Evolutionary conservation across 345 rosid genomes (phyloP).

Genomic region (Dipteronia sinensis): DNA sequence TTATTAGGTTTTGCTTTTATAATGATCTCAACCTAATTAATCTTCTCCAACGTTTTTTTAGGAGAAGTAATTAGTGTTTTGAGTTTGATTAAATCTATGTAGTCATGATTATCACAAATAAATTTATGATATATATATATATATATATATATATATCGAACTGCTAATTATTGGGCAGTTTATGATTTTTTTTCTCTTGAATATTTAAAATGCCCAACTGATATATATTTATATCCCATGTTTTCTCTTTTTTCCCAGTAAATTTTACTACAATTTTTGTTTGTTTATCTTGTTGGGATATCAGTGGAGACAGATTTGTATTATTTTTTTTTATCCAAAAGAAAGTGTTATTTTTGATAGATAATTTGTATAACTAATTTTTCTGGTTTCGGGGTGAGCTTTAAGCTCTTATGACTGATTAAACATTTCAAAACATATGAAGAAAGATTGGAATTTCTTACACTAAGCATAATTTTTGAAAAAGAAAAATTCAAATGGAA

Average conservation of each 20-base stretch:
- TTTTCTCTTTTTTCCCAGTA: neutral
- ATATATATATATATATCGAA: too few relatives aligned
- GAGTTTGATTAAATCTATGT: constrained; percentile 10
- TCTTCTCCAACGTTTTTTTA: neutral
- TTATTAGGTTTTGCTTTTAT: too few relatives aligned
- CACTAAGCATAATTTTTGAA: neutral
- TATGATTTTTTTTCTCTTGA: neutral
- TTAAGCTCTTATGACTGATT: neutral
- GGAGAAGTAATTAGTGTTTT: neutral
- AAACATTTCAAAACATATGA: neutral
- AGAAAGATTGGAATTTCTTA: neutral
- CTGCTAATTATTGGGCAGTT: too few relatives aligned
- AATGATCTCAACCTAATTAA: neutral
- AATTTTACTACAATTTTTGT: neutral
- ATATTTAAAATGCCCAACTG: neutral
- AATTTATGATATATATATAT: too few relatives aligned
- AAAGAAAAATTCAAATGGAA: neutral
- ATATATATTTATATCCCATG: neutral
- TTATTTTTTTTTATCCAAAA: neutral
- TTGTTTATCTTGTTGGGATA: neutral
- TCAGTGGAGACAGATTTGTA: neutral
- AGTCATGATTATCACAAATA: constrained; percentile 23
- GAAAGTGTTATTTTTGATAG: neutral
- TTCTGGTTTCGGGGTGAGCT: neutral
- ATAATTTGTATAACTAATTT: neutral